phyloP scores from a whole-genome alignment of 768 basidiomycete genomes.

The Leccinum longicurvipes region DNA sequence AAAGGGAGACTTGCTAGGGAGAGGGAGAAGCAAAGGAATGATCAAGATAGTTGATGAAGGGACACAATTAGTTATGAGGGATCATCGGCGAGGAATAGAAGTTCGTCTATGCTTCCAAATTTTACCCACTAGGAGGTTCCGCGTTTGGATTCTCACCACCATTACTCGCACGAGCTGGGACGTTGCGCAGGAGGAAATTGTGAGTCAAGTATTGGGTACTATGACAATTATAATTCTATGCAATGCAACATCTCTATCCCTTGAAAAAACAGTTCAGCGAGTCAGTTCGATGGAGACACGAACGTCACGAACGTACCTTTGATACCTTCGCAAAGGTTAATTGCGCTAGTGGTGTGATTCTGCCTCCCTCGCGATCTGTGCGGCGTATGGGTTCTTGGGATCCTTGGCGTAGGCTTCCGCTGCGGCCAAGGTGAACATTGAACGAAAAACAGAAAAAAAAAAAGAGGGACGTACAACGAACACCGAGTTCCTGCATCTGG shows the following conservation, averaged over 20 bases:
- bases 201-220: constrained; percentile 1
- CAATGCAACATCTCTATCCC: constrained; percentile 14
- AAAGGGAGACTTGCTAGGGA: constrained; percentile 73
- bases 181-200: neutral
- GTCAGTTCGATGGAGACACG: neutral
- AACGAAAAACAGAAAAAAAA: neutral
- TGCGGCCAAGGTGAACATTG: constrained; percentile 24
- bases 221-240: constrained; percentile 17
- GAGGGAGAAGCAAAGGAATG: constrained; percentile 37
- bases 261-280: neutral
- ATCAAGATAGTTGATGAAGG: neutral
- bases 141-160: neutral
- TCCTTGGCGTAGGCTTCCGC: constrained; percentile 70
- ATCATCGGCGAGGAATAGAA: neutral
- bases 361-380: constrained; percentile 64
- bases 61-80: too few species aligned
- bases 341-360: constrained; percentile 40
- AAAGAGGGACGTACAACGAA: constrained; percentile 58
- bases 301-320: constrained; percentile 2
- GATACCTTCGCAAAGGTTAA: neutral
- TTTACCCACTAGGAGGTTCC: too few species aligned
- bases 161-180: neutral
- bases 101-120: neutral
- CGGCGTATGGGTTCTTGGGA: constrained; percentile 80
- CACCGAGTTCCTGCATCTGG: constrained; percentile 63